Percentiles rank a stretch among this genome's conserved stretches.
These are phyloP conservation scores for Verticillium nubilum DNA, from an alignment of 2,329 filamentous ascomycete genomes.

Conservation along the genomic window DNA sequence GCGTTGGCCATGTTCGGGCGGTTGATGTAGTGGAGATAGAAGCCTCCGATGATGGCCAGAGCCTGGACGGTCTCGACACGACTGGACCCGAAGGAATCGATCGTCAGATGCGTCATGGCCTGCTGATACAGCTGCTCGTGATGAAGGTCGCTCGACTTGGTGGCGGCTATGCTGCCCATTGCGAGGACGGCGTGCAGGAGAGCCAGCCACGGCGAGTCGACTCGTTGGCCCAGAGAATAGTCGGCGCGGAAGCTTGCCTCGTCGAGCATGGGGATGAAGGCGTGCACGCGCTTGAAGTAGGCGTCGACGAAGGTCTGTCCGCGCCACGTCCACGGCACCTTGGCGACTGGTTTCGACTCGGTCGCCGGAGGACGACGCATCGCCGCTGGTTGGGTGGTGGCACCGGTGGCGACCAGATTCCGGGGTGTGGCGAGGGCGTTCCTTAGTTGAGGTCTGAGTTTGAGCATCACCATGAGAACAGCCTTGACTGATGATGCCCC, in stretches of 20 bases:
- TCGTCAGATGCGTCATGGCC: conserved; percentile 1
- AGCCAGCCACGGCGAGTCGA: conserved; percentile 2
- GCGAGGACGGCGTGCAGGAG: conserved; percentile 4
- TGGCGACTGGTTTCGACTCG: conserved; percentile 34
- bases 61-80: conserved; percentile 6
- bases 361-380: conserved; percentile 31
- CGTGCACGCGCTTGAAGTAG: conserved; percentile 68
- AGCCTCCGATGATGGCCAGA: conserved; percentile 15
- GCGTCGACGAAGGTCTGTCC: conserved; percentile 66
- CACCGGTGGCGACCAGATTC: conserved; percentile 38
- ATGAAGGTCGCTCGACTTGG: not conserved
- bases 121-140: conserved; percentile 3
- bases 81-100: conserved; percentile 5
- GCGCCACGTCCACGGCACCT: conserved; percentile 54
- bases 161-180: conserved; percentile 4
- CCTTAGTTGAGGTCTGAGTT: conserved; percentile 43
- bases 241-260: conserved; percentile 60
- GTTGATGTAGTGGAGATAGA: conserved; percentile 34
- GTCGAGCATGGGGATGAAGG: conserved; percentile 67
- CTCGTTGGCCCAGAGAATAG: conserved; percentile 33
- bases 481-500: conserved; percentile 72
- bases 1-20: conserved; percentile 35
- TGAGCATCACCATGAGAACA: conserved; percentile 65
- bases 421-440: conserved; percentile 40
- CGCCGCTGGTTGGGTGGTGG: conserved; percentile 36